A percentile compares a stretch with the other conserved stretches of the same genome.
phyloP scores from a whole-genome alignment of 768 basidiomycete species.

The Rossbeevera mucosa region DNA sequence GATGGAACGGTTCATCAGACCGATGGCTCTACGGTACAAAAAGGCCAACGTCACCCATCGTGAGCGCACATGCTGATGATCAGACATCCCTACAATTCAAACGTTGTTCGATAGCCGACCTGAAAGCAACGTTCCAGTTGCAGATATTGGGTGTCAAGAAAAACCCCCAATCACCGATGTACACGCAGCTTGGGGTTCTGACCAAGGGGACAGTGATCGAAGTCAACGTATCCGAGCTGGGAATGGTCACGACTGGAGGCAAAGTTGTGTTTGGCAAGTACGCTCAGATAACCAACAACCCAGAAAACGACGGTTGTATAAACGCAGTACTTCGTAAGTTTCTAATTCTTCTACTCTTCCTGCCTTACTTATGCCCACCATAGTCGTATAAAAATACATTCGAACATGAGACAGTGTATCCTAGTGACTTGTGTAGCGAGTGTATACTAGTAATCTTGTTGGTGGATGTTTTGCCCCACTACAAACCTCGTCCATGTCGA shows the following conservation, averaged over 20 bases:
- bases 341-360: not conserved
- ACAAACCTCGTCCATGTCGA: constrained; percentile 22
- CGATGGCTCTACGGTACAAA: constrained; percentile 96
- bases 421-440: constrained; percentile 11
- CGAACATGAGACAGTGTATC: constrained; percentile 9
- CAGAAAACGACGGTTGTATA: constrained; percentile 95
- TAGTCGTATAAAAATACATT: constrained; percentile 25
- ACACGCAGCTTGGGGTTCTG: constrained; percentile 92
- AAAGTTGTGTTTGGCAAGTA: constrained; percentile 94
- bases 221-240: constrained; percentile 97
- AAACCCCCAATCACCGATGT: constrained; percentile 99
- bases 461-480: constrained; percentile 19
- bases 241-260: constrained; percentile 95
- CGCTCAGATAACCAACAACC: constrained; percentile 91
- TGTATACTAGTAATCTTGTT: constrained; percentile 15
- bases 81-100: not conserved
- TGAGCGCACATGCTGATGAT: constrained; percentile 34
- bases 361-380: constrained; percentile 2
- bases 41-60: constrained; percentile 99
- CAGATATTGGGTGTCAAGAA: constrained; percentile 98
- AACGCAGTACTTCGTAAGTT: constrained; percentile 86
- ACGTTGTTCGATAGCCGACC: constrained; percentile 59
- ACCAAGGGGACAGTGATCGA: constrained; percentile 98
- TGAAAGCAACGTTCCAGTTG: constrained; percentile 98
- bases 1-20: constrained; percentile 96